Evolutionary conservation across 2,329 filamentous ascomycete species (phyloP), one percentile per base, ranked within the genome.

Genomic region (Alternaria sp.): DNA sequence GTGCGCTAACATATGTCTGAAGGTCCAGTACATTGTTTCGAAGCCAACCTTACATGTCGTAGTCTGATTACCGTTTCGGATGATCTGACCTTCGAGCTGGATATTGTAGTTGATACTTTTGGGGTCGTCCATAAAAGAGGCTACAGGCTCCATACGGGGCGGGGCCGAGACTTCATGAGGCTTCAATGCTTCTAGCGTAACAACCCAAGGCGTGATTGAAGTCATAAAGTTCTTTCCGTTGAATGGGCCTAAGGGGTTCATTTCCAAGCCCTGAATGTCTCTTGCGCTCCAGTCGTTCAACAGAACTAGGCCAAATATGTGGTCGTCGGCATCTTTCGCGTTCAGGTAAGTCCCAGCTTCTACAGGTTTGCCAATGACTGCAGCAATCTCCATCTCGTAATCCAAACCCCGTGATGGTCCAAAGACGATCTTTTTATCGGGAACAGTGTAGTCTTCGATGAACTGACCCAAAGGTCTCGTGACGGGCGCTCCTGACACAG

Each of bases 261-360:
- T 89, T 66, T 90, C 88, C 22, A 86, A 78, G 0, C 76, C 82
- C 71, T 90, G 87, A 20, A 90, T 86, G 69, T 90, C 87, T n/a
- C 87, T 80, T 20, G 86, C 85, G 18, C 61, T 85, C 87, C 87
- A 90, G 63, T 90, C 87, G 63, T 90, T 90, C 12, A 90, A 68
- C 38, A 90, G 74, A 0, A 87, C 84, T n/a, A 88, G 79, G 0
- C 88, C 87, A 70, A 90, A 89, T 16, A 89, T 86, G 64, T 89
- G 85, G 0, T 86, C 81, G 16, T 79, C 75, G 0, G 81, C 81
- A 6, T 83, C 71, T 16, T 69, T 69, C n/a, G 83, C 80, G 8
- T 78, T 63, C 25, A 84, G 71, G 0, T 68, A 66, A 2, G 78
- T 64, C 1, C 82, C 82, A 8, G 76, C 73, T 1, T 76, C 67